A percentile compares a stretch with the other conserved stretches of the same genome.
Conservation (phyloP, 2,329 filamentous ascomycete species). For the Tolypocladium cylindrosporum region DNA sequence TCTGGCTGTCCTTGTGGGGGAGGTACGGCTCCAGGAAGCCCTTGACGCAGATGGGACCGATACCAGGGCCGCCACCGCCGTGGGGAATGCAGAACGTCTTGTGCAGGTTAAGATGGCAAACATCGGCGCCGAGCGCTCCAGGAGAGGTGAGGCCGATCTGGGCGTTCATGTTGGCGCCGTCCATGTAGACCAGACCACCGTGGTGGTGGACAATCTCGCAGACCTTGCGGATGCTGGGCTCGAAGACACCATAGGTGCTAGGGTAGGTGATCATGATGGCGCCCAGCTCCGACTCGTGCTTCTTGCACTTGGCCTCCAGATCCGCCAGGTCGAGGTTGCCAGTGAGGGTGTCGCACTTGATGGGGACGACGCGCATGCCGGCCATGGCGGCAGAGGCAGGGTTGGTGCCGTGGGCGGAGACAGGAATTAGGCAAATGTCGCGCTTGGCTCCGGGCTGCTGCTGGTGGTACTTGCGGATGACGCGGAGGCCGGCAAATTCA, state of each 20-base stretch:
- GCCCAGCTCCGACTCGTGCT: constrained; percentile 74
- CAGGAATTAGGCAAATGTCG: constrained; percentile 88
- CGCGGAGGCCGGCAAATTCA: constrained; percentile 81
- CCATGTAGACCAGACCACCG: constrained; percentile 96
- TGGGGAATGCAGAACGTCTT: constrained; percentile 99
- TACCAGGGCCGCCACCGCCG: constrained; percentile 85
- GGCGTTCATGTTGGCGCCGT: constrained; percentile 97
- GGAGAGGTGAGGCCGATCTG: constrained; percentile 94
- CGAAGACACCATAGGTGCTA: constrained; percentile 89
- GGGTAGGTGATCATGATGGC: constrained; percentile 98
- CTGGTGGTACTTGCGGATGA: constrained; percentile 79
- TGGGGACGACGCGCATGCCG: constrained; percentile 83
- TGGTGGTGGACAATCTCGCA: constrained; percentile 78
- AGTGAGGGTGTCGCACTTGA: constrained; percentile 81
- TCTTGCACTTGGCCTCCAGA: constrained; percentile 77
- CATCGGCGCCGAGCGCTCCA: constrained; percentile 89
- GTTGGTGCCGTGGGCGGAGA: constrained; percentile 93
- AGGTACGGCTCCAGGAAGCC: constrained; percentile 68
- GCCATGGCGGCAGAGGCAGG: constrained; percentile 93
- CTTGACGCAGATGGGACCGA: constrained; percentile 89
- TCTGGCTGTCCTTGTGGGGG: constrained; percentile 21
- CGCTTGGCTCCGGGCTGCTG: constrained; percentile 58
- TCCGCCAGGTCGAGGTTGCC: constrained; percentile 86
- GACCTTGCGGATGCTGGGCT: constrained; percentile 76
- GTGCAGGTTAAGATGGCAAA: constrained; percentile 94